These are phyloP conservation scores for Coniella lustricola DNA, from an alignment of 2,329 filamentous ascomycete genomes.

Conservation along the genomic window DNA sequence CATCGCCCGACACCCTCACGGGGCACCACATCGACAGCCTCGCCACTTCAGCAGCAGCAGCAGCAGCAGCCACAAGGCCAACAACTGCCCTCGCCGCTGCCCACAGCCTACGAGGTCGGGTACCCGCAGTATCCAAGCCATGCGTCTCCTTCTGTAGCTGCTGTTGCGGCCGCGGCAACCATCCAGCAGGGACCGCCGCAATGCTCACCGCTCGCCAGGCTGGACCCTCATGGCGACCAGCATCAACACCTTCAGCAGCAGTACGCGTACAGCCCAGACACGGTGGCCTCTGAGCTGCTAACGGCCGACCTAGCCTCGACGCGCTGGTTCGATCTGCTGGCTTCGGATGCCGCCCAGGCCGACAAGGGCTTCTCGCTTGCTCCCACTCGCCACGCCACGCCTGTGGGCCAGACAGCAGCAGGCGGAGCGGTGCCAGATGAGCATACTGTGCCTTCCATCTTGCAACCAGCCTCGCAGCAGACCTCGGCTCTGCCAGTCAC, in stretches of 20 bases:
- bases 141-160: no score
- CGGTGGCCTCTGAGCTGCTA: conserved; percentile 22
- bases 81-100: neutral
- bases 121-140: neutral
- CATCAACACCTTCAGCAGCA: conserved; percentile 5
- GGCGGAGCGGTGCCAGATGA: neutral
- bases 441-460: neutral
- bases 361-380: conserved; percentile 25
- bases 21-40: no score
- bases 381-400: conserved; percentile 13
- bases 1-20: no score
- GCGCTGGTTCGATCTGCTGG: conserved; percentile 26
- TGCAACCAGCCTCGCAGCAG: neutral
- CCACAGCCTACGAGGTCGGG: neutral
- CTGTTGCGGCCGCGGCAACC: no score
- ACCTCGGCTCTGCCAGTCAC: neutral
- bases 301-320: conserved; percentile 25
- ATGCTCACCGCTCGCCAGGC: neutral
- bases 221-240: neutral
- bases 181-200: no score
- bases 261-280: conserved; percentile 22
- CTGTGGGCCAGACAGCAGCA: no score
- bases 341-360: conserved; percentile 26
- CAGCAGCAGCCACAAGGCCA: no score
- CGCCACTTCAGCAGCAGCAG: neutral